These are phyloP conservation scores for Leucosporidium scottii DNA, from an alignment of 768 basidiomycete species.

Conservation along the genomic window DNA sequence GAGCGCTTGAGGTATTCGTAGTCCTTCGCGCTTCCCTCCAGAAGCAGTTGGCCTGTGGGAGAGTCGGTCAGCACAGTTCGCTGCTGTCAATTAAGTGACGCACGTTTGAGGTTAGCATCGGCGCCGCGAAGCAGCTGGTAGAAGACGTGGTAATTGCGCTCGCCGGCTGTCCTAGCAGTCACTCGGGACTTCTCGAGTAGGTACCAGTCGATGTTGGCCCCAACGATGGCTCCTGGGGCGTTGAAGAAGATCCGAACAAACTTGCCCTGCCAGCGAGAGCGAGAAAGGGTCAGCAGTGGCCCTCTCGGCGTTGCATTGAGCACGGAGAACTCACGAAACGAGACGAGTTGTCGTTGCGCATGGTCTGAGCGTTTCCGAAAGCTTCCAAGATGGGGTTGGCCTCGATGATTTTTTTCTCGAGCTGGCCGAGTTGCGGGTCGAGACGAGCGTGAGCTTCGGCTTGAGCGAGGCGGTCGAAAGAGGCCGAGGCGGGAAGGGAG, in stretches of 20 bases:
- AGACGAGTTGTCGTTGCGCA: constrained; percentile 96
- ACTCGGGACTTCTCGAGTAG: constrained; percentile 95
- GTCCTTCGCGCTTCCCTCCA: constrained; percentile 58
- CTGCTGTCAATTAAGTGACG: neutral
- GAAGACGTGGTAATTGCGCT: constrained; percentile 93
- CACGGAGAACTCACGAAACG: constrained; percentile 54
- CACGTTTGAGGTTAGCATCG: constrained; percentile 38
- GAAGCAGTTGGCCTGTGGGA: constrained; percentile 28
- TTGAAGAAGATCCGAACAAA: constrained; percentile 94
- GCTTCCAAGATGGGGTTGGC: constrained; percentile 96
- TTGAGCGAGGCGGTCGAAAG: constrained; percentile 51
- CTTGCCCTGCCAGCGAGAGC: constrained; percentile 55
- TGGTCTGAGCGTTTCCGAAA: constrained; percentile 97
- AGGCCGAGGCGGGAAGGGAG: constrained; percentile 46
- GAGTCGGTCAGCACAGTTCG: neutral
- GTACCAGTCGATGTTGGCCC: constrained; percentile 99
- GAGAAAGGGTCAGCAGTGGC: neutral
- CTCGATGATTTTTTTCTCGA: constrained; percentile 93
- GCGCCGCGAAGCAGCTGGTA: constrained; percentile 85
- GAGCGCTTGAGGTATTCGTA: constrained; percentile 91
- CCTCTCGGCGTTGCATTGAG: neutral
- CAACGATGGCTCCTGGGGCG: constrained; percentile 86
- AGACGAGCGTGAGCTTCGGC: constrained; percentile 12
- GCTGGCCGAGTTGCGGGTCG: constrained; percentile 55
- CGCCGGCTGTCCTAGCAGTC: constrained; percentile 74